Conservation (phyloP, 2,329 filamentous ascomycete genomes). For the Ophidiomyces ophidiicola region DNA sequence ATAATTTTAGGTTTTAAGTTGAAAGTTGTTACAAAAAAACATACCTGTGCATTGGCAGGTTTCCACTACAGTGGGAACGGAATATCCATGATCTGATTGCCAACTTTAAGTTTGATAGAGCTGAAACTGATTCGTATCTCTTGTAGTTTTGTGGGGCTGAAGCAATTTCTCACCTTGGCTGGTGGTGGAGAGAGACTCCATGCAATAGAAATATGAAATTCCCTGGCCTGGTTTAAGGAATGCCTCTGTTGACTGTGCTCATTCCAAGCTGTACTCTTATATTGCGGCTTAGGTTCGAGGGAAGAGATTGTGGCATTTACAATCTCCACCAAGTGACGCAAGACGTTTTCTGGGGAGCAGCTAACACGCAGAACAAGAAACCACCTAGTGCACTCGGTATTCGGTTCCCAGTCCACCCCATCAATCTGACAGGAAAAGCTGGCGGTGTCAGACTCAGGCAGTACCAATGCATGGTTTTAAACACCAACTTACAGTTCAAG, state of each 20-base stretch:
- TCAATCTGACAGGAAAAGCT: slow-evolving; percentile 40
- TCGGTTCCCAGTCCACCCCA: slow-evolving; percentile 51
- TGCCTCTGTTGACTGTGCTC: slow-evolving; percentile 12
- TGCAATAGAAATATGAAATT: slow-evolving; percentile 78
- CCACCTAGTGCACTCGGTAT: slow-evolving; percentile 57
- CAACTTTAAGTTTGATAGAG: slow-evolving; percentile 61
- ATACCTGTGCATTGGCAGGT: no score
- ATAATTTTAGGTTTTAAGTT: no score
- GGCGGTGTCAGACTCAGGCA: no score
- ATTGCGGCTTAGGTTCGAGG: slow-evolving; percentile 60
- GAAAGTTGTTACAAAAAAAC: no score
- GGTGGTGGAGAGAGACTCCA: slow-evolving; percentile 57
- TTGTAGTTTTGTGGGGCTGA: slow-evolving; percentile 24
- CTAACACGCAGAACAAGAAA: slow-evolving; percentile 67
- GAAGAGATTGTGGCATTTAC: slow-evolving; percentile 52
- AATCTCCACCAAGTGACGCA: slow-evolving; percentile 51
- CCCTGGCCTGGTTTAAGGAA: slow-evolving; percentile 3
- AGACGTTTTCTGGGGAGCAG: slow-evolving; percentile 38
- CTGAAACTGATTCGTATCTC: slow-evolving; percentile 43
- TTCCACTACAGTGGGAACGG: no score
- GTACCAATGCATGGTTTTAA: no score
- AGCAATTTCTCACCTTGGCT: slow-evolving; percentile 20
- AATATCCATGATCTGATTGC: slow-evolving; percentile 45
- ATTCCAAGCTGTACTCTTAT: slow-evolving; percentile 34
- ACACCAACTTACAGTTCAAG: slow-evolving; percentile 34